Percentiles rank a stretch among this genome's conserved stretches.
Evolutionary conservation across 176 grass and related monocot species (phyloP).

Genomic region (Rhipidocladum racemiflorum): DNA sequence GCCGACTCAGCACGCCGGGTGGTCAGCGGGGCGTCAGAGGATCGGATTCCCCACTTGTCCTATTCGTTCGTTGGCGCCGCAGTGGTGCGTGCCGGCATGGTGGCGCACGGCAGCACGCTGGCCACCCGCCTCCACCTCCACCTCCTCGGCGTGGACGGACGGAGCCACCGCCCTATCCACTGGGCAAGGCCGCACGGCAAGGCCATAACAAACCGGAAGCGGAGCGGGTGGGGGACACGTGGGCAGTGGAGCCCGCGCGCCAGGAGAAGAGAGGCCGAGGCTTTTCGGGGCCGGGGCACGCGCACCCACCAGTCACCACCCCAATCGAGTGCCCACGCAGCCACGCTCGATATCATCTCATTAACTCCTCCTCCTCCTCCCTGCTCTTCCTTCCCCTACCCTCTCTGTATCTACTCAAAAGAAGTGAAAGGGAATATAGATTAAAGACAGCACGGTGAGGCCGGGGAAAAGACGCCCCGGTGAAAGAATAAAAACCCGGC

Average conservation of each 20-base stretch:
- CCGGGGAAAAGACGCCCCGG: not conserved
- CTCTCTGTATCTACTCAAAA: constrained; percentile 40
- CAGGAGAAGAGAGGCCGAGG: constrained; percentile 16
- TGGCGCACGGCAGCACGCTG: constrained; percentile 1
- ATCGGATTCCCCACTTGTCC: constrained; percentile 34
- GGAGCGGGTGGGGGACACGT: constrained; percentile 15
- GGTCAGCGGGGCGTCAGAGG: constrained; percentile 19
- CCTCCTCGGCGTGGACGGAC: not conserved
- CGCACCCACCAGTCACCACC: constrained; percentile 39
- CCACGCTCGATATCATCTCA: not conserved
- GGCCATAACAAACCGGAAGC: not conserved
- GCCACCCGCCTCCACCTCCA: constrained; percentile 22
- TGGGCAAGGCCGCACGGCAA: not conserved
- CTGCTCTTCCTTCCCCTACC: not conserved
- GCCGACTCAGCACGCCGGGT: too few relatives aligned
- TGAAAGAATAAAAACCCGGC: not conserved
- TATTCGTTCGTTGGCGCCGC: not conserved
- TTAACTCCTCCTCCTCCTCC: not conserved
- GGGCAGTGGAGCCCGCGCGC: not conserved
- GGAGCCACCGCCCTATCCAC: not conserved
- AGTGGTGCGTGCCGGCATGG: not conserved
- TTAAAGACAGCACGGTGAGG: constrained; percentile 12
- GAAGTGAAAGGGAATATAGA: constrained; percentile 30
- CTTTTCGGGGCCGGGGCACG: constrained; percentile 34
- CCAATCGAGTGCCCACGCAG: constrained; percentile 43